A percentile compares a stretch with the other conserved stretches of the same genome.
Conservation (phyloP, 345 rosid species). For the Salix purpurea region DNA sequence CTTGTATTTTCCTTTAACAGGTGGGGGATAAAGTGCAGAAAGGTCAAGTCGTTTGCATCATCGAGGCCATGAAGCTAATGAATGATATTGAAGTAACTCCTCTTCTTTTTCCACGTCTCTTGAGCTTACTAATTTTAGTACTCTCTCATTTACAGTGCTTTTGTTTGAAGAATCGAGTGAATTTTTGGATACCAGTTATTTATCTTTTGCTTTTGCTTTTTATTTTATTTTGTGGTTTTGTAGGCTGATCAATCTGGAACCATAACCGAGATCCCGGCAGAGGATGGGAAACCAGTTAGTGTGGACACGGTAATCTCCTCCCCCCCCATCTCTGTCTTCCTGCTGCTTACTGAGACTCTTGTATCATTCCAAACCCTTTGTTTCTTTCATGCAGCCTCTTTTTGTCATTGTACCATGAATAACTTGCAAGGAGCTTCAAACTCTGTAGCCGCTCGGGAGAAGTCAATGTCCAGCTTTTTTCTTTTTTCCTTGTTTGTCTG, state of each 20-base stretch:
- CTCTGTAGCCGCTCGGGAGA: constrained; percentile 5
- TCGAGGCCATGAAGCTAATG: constrained; percentile 98
- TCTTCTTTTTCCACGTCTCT: background rate
- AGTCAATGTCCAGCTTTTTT: constrained; percentile 2
- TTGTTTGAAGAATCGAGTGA: background rate
- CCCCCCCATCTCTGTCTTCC: background rate
- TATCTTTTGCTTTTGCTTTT: background rate
- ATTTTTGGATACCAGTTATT: background rate
- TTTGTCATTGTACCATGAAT: constrained; percentile 60
- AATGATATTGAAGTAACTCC: constrained; percentile 82
- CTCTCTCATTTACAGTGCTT: background rate
- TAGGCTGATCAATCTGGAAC: constrained; percentile 98
- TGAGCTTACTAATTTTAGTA: background rate
- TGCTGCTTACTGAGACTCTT: background rate
- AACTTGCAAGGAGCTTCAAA: constrained; percentile 10
- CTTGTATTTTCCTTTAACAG: constrained; percentile 25
- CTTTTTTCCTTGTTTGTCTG: background rate
- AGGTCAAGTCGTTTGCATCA: constrained; percentile 89
- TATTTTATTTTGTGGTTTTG: constrained; percentile 9
- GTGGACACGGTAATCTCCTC: constrained; percentile 58
- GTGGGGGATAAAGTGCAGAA: constrained; percentile 96
- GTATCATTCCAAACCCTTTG: background rate
- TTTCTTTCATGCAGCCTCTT: constrained; percentile 59
- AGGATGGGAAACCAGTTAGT: constrained; percentile 83
- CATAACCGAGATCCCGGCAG: constrained; percentile 61